Percentiles rank a stretch among this genome's conserved stretches.
Conservation (phyloP, 345 rosid genomes). For the Pelargonium nanum region DNA sequence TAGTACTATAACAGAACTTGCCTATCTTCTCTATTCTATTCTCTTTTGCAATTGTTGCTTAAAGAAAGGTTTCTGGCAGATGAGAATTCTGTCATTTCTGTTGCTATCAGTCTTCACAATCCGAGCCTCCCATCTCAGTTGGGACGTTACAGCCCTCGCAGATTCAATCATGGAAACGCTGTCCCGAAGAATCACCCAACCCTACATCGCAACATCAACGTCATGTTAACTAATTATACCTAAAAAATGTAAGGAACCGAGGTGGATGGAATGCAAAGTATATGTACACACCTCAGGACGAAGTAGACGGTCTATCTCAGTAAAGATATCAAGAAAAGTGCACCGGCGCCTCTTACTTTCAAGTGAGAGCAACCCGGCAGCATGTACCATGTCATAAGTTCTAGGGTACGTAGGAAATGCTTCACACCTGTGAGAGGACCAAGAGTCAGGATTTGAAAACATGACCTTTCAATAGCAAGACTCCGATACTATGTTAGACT, state of each 20-base stretch:
- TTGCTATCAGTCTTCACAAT: conserved; percentile 67
- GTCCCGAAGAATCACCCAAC: conserved; percentile 92
- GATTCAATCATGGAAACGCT: conserved; percentile 57
- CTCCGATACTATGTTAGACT: no score
- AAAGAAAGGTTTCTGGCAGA: conserved; percentile 87
- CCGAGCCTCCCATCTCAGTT: conserved; percentile 93
- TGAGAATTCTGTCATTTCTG: conserved; percentile 83
- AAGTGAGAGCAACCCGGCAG: conserved; percentile 64
- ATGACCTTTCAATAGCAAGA: no score
- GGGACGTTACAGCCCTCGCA: conserved; percentile 56
- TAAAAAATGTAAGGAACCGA: no score
- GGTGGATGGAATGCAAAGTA: no score
- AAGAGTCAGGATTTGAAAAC: no score
- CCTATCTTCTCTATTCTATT: no score
- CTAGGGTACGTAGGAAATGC: conserved; percentile 91
- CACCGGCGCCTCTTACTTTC: conserved; percentile 43
- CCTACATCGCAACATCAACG: conserved; percentile 33
- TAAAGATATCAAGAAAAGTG: conserved; percentile 45
- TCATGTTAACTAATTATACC: background rate
- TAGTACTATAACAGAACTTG: no score
- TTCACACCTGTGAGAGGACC: no score
- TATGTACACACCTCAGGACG: conserved; percentile 32
- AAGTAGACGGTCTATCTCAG: conserved; percentile 82
- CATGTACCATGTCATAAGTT: conserved; percentile 91
- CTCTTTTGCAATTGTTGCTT: conserved; percentile 35